A percentile compares a stretch with the other conserved stretches of the same genome.
Conservation (phyloP, 768 basidiomycete genomes). For the Tulasnella sp. region DNA sequence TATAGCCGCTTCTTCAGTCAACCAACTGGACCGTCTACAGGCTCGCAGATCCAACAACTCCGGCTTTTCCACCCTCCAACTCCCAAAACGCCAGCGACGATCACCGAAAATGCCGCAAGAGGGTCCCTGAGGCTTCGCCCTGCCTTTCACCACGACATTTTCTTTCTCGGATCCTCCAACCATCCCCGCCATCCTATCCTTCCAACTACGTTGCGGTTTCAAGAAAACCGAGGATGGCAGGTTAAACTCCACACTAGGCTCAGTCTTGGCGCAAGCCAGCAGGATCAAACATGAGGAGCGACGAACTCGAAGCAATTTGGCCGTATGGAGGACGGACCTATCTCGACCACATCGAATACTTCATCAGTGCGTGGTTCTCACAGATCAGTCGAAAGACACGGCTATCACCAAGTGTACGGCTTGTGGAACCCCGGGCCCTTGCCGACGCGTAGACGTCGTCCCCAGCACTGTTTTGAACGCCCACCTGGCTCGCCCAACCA, state of each 20-base stretch:
- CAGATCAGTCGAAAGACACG: neutral
- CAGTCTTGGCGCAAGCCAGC: no score
- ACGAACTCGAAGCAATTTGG: no score
- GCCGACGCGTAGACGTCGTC: neutral
- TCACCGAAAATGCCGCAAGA: neutral
- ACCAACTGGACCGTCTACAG: neutral
- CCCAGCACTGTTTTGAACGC: neutral
- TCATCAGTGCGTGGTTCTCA: neutral
- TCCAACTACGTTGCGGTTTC: neutral
- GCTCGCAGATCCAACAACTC: neutral
- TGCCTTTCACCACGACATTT: neutral
- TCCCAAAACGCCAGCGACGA: no score
- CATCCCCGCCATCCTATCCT: neutral
- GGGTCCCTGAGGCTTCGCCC: neutral
- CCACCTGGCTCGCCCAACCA: slow-evolving; percentile 1
- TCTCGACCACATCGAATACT: neutral
- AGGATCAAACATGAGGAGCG: no score
- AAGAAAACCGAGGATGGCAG: neutral
- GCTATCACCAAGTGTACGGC: neutral
- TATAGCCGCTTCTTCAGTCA: slow-evolving; percentile 9
- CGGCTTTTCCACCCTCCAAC: neutral
- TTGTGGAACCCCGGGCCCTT: neutral
- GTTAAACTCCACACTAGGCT: no score
- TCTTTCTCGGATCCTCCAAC: neutral
- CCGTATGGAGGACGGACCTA: neutral